Conservation (phyloP, 352 stramenopile species). For the Thraustochytrium sp. region DNA sequence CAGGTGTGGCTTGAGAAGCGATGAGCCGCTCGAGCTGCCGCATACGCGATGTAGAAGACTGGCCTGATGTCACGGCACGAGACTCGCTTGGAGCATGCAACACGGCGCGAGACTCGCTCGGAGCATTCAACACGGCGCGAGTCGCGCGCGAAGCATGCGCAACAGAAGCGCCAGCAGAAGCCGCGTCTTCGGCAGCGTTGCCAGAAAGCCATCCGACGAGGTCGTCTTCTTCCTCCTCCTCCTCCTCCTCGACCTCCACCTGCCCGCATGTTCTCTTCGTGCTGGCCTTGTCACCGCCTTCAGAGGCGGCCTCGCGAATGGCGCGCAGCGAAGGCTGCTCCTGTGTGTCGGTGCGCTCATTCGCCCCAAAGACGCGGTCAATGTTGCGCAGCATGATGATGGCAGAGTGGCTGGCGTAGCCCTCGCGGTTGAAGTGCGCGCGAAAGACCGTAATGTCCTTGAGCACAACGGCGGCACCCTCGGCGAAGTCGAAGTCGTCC, state of each 20-base stretch:
- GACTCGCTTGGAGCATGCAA: too few species aligned
- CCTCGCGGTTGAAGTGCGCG: slow-evolving; percentile 39
- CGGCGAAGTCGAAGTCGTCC: background rate
- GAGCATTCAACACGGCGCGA: too few species aligned
- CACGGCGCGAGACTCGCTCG: too few species aligned
- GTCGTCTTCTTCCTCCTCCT: background rate
- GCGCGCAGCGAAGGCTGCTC: background rate
- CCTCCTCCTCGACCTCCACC: background rate
- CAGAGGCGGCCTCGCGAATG: too few species aligned
- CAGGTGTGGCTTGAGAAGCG: too few species aligned
- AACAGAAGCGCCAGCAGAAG: background rate
- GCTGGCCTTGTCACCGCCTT: too few species aligned
- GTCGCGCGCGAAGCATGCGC: too few species aligned
- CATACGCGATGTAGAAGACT: too few species aligned
- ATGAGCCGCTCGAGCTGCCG: too few species aligned
- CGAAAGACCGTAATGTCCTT: slow-evolving; percentile 43
- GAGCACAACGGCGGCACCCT: slow-evolving; percentile 3
- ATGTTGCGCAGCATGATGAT: slow-evolving; percentile 37
- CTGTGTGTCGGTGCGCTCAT: background rate
- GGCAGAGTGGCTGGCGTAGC: slow-evolving; percentile 17
- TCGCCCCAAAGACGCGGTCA: background rate
- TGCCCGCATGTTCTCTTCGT: background rate
- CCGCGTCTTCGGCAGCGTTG: background rate
- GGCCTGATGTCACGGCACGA: too few species aligned
- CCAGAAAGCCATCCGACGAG: slow-evolving; percentile 17